Evolutionary conservation across 2,329 filamentous ascomycete species (phyloP).

Genomic region (Penicillium corylophilum): DNA sequence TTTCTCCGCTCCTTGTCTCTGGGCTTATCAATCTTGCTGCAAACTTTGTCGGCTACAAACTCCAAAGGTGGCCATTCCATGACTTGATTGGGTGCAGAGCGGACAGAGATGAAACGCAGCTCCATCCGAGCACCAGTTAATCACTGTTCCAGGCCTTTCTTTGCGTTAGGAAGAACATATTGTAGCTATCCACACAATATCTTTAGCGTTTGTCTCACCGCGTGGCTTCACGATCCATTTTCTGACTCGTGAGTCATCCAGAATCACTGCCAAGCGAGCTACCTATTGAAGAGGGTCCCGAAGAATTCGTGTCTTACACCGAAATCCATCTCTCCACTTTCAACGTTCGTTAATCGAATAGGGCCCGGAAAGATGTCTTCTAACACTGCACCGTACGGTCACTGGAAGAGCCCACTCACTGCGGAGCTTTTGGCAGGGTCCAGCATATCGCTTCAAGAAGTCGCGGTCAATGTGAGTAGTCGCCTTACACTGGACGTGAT

Average conservation of each 20-base stretch:
- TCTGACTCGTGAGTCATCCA: background rate
- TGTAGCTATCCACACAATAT: background rate
- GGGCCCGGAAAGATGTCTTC: background rate
- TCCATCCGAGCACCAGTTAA: background rate
- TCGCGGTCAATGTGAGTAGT: conserved; percentile 28
- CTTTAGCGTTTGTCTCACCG: background rate
- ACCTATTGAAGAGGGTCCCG: background rate
- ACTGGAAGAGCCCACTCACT: conserved; percentile 42
- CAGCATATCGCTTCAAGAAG: conserved; percentile 33
- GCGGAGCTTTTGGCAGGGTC: conserved; percentile 35
- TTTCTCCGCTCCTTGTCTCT: background rate
- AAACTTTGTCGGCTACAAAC: background rate
- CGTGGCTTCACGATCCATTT: background rate
- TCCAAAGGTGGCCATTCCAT: background rate
- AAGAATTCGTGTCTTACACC: background rate
- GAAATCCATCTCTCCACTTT: background rate
- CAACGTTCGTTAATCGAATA: background rate
- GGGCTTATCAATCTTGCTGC: background rate
- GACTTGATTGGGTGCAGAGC: background rate
- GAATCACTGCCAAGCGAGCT: background rate
- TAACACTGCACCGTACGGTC: conserved; percentile 33
- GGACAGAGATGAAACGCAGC: background rate
- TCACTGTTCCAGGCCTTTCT: background rate
- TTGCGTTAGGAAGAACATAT: background rate
- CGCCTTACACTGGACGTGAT: background rate